Percentiles rank a stretch among this genome's conserved stretches.
Evolutionary conservation across 1,284 basidiomycete species (phyloP).

Genomic region (Sanghuangporus sanghuang): DNA sequence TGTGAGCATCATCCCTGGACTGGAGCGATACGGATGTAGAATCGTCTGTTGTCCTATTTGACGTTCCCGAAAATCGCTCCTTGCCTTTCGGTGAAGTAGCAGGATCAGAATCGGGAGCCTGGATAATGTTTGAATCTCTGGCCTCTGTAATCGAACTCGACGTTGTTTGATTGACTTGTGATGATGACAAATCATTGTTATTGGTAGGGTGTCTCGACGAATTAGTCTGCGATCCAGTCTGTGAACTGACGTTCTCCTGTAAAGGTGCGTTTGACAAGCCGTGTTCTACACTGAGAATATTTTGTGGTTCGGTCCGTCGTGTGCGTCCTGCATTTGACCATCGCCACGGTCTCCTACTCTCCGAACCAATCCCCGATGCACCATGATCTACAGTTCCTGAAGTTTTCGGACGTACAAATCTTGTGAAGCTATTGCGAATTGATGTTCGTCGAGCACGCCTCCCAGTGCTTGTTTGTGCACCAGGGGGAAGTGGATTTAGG

Average conservation of each 20-base stretch:
- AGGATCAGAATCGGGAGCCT: not conserved
- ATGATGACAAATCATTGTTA: not conserved
- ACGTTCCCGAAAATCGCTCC: not conserved
- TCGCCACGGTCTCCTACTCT: not conserved
- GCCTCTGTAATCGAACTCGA: not conserved
- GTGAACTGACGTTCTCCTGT: not conserved
- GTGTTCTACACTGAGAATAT: constrained; percentile 16
- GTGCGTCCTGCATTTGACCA: not conserved
- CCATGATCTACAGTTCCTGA: not conserved
- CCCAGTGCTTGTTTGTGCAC: not conserved
- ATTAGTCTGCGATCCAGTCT: not conserved
- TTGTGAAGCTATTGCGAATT: constrained; percentile 5
- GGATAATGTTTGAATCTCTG: not conserved
- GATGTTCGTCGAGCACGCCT: not conserved
- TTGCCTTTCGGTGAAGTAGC: not conserved
- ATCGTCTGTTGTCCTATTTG: constrained; percentile 5
- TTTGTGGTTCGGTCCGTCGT: constrained; percentile 24
- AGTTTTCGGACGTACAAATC: not conserved
- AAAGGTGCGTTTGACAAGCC: not conserved
- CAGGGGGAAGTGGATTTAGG: not conserved
- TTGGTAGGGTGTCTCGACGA: not conserved
- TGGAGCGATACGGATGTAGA: not conserved
- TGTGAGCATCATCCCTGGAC: not conserved
- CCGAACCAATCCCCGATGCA: not conserved
- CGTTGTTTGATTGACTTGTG: not conserved